Percentiles rank a stretch among this genome's conserved stretches.
Conservation (phyloP, 495 filamentous ascomycete genomes). For the Schizothecium vesticola region DNA sequence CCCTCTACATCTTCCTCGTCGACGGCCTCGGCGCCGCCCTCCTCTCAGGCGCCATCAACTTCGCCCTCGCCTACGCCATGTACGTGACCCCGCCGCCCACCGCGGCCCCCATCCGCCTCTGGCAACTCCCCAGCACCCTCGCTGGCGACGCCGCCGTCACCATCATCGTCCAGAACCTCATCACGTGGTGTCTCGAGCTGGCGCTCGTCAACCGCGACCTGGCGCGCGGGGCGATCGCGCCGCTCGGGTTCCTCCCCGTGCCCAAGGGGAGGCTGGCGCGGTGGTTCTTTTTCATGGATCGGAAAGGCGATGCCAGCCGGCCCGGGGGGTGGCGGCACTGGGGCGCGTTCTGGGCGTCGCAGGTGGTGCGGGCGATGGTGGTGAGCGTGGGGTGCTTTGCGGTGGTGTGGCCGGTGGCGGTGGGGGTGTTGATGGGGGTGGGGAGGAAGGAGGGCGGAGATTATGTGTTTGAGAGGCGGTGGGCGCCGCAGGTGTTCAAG, state of each 20-base stretch:
- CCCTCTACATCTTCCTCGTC: constrained; percentile 36
- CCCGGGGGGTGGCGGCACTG: constrained; percentile 24
- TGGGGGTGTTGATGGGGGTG: constrained; percentile 25
- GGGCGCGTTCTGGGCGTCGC: constrained; percentile 13
- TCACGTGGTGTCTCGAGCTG: constrained; percentile 31
- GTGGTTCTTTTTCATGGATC: constrained; percentile 41
- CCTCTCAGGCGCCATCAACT: constrained; percentile 40
- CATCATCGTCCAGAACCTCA: constrained; percentile 27
- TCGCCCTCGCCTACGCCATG: constrained; percentile 43
- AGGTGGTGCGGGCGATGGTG: constrained; percentile 23
- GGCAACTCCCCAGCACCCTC: constrained; percentile 38
- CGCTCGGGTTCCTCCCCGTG: constrained; percentile 35
- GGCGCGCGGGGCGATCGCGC: constrained; percentile 29
- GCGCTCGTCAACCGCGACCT: constrained; percentile 37
- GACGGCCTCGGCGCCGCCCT: constrained; percentile 37
- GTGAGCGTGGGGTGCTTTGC: constrained; percentile 25
- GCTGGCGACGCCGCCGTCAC: constrained; percentile 39
- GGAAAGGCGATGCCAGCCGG: constrained; percentile 15
- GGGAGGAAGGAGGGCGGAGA: constrained; percentile 29
- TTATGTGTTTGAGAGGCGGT: constrained; percentile 35
- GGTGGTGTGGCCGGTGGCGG: constrained; percentile 23
- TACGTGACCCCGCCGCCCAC: constrained; percentile 25
- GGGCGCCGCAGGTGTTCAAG: constrained; percentile 43
- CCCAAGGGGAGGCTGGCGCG: constrained; percentile 19
- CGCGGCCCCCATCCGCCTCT: constrained; percentile 29